Evolutionary conservation across 768 basidiomycete genomes (phyloP), one percentile per base, ranked within the genome.

Genomic region (Dacryopinax primogenitus): DNA sequence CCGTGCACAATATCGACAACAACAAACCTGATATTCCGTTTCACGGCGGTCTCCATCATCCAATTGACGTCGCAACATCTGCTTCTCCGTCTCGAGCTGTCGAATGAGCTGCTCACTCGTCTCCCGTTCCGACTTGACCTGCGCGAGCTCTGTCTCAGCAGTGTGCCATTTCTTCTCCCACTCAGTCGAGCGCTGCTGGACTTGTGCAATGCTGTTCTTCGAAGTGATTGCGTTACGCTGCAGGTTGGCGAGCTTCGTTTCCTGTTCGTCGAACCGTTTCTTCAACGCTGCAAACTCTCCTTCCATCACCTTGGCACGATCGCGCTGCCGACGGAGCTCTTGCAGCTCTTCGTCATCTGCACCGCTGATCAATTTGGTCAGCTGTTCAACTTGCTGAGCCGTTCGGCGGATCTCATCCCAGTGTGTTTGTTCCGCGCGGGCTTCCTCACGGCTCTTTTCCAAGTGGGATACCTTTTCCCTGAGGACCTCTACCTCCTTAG

Each of bases 91-190:
- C 32, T 88, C 87, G 35, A 90, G 74, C 73, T 88, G 87, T 12
- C 76, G 72, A 21, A 83, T 83, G 0, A 77, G 78, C 70, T 86
- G 84, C 68, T 90, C 88, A 9, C 80, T 77, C 63, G 87, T 82
- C 35, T 91, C 87, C 16, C 89, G 73, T 70, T 81, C 81, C 33
- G 82, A 83, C 67, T 78, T 80, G 32, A 79, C 79, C 69, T 79
- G 71, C 71, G 87, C 85, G 21, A 90, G 74, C 65, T 86, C 81
- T 23, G 77, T 76, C 73, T 90, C 87, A 44, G 81, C 80, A 67
- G 88, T 86, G 70, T 84, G 85, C 21, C 87, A 83, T 26, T 85
- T 85, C 67, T 82, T 82, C 74, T 92, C 90, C 88, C 87, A 91
- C 70, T 92, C 90, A 1, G 82, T 76, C 1, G 87, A 82, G 28